Conservation (phyloP, 2,329 filamentous ascomycete genomes). For the Alternaria postmessia region DNA sequence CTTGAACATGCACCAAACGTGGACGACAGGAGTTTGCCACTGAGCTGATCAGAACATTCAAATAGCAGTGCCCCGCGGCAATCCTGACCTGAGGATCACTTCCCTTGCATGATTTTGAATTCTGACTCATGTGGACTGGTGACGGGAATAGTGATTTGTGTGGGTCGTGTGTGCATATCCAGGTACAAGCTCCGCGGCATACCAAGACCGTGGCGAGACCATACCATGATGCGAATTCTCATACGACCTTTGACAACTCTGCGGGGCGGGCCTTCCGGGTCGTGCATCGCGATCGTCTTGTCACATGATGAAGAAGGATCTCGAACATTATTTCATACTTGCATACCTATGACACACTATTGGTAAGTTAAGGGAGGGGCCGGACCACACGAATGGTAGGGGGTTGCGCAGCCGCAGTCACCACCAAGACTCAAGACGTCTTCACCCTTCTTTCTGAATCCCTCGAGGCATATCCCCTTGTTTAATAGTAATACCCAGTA, state of each 20-base stretch:
- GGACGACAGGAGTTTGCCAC: background rate
- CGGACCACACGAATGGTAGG: background rate
- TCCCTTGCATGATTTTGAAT: background rate
- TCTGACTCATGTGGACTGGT: background rate
- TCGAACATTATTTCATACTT: background rate
- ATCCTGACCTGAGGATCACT: background rate
- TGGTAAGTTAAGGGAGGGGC: background rate
- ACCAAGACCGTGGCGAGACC: background rate
- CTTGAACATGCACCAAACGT: background rate
- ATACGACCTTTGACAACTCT: background rate
- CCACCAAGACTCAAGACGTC: background rate
- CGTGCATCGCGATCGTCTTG: background rate
- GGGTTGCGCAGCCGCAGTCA: background rate
- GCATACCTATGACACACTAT: background rate
- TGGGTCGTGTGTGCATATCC: background rate
- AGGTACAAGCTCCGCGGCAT: background rate
- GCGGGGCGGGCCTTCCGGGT: background rate
- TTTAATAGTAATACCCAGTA: slow-evolving; percentile 11
- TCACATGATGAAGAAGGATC: background rate
- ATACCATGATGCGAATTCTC: background rate
- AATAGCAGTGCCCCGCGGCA: background rate
- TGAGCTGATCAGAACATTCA: background rate
- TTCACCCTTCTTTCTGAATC: background rate
- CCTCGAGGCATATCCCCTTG: background rate
- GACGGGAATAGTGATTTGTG: background rate